Base-by-base conservation (phyloP, 495 filamentous ascomycete genomes). In the Trichoderma gamsii region DNA sequence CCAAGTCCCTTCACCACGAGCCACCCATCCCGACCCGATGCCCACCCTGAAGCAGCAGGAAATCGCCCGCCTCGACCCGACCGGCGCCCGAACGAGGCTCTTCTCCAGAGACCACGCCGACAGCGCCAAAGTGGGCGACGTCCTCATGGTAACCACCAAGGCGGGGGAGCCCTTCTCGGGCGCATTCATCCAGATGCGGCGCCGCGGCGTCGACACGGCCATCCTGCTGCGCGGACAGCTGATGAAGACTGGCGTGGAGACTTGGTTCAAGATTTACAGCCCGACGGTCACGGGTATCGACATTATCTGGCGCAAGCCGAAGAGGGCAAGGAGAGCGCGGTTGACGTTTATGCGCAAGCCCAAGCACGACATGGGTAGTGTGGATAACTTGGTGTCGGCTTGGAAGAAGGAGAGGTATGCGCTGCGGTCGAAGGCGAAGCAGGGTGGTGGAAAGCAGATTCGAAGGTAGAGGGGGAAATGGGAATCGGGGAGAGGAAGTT, bases 191-290 rank as follows among this genome's bases (percentile, higher is more conserved):
- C 90, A 88, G 71, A 94, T 98, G 74, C 88, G 92, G 35, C 82
- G 93, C 44, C 85, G 86, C 7, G 93, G 93, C 70, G 83, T 96
- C 29, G 95, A 99, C 76, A 94, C 92, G 7, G 89, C 88, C 1
- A 85, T 98, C 56, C 77, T 97, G 69, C 82, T 99, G 66, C 84
- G 95, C 32, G 93, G 92, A 73, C 86, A 93, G 71, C 76, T 99
- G 66, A 88, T 87, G 56, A 84, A 89, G 66, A 86, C 95, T 7
- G 91, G 92, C 63, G 92, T 97, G n/a, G 95, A 99, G 86, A 93
- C 97, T 92, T 97, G 92, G 85, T 91, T 89, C 75, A 99, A 98
- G 85, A 81, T 97, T 65, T 98, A 92, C 81, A 89, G 84, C 70
- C 93, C 93, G 69, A 91, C 90, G 76, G 89, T 98, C 64, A 85